Conservation (phyloP, 129 eudicot species). For the Silybum marianum region DNA sequence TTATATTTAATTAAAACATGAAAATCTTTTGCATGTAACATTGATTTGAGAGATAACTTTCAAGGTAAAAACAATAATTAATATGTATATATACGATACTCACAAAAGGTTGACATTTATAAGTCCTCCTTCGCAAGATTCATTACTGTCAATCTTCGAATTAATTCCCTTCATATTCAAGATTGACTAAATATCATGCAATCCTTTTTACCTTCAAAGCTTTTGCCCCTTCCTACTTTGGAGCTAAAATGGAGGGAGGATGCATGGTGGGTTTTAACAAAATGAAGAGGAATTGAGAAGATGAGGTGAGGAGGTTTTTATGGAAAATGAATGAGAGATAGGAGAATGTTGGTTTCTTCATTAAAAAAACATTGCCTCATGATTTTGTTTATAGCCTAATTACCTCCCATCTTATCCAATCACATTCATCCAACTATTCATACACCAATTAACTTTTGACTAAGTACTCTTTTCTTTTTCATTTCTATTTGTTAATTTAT, state of each 20-base stretch:
- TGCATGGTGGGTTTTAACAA: neutral
- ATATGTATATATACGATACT: neutral
- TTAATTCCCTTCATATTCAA: neutral
- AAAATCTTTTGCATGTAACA: neutral
- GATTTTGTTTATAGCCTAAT: no score
- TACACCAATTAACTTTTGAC: neutral
- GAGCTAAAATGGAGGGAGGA: neutral
- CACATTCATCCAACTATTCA: no score
- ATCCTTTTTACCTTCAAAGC: neutral
- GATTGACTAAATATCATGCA: neutral
- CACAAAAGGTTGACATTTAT: neutral
- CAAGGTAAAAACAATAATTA: neutral
- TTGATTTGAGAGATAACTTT: no score
- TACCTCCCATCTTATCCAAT: no score
- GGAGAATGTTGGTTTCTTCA: neutral
- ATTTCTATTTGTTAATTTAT: no score
- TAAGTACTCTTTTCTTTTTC: no score
- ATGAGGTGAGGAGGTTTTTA: neutral
- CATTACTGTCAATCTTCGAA: neutral
- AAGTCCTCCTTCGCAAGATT: neutral
- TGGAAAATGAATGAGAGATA: neutral
- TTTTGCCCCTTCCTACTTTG: constrained; percentile 2
- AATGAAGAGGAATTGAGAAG: neutral
- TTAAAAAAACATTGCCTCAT: no score
- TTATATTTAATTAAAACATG: neutral